A percentile compares a stretch with the other conserved stretches of the same genome.
Conservation (phyloP, 306 rosid genomes). For the Purshia tridentata region DNA sequence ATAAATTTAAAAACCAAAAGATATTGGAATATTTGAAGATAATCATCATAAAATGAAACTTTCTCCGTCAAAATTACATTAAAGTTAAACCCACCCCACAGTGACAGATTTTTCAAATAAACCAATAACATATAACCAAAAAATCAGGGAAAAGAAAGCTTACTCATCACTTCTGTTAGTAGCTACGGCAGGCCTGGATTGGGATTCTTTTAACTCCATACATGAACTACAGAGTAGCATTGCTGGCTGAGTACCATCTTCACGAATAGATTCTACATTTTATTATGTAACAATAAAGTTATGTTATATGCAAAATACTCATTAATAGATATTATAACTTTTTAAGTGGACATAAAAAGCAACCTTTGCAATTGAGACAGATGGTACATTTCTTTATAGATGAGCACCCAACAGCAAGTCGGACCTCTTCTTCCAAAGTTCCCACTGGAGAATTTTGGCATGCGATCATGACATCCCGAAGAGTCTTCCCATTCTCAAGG, state of each 20-base stretch:
- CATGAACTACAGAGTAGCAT: slow-evolving; percentile 64
- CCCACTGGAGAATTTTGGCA: slow-evolving; percentile 45
- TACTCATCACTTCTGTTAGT: slow-evolving; percentile 20
- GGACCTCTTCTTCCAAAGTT: slow-evolving; percentile 53
- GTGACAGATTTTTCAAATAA: neutral
- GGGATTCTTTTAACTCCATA: slow-evolving; percentile 40
- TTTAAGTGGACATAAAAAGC: slow-evolving; percentile 27
- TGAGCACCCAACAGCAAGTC: slow-evolving; percentile 52
- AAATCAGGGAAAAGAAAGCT: slow-evolving; percentile 4
- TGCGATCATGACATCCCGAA: slow-evolving; percentile 72
- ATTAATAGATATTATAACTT: neutral
- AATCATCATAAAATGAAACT: neutral
- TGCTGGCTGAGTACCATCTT: slow-evolving; percentile 35
- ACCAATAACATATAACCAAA: neutral
- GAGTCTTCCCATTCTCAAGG: slow-evolving; percentile 66
- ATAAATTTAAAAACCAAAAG: neutral
- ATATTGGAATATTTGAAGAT: neutral
- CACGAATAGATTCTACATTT: slow-evolving; percentile 35
- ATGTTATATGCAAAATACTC: neutral
- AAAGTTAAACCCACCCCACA: neutral
- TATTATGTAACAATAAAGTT: slow-evolving; percentile 15
- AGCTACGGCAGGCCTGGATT: slow-evolving; percentile 26
- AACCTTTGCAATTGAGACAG: slow-evolving; percentile 83
- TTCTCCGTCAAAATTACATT: neutral
- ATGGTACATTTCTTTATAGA: slow-evolving; percentile 48